Evolutionary conservation across 441 rosid species (phyloP), one percentile per base, ranked within the genome.

Genomic region (Gossypium schwendimanii): DNA sequence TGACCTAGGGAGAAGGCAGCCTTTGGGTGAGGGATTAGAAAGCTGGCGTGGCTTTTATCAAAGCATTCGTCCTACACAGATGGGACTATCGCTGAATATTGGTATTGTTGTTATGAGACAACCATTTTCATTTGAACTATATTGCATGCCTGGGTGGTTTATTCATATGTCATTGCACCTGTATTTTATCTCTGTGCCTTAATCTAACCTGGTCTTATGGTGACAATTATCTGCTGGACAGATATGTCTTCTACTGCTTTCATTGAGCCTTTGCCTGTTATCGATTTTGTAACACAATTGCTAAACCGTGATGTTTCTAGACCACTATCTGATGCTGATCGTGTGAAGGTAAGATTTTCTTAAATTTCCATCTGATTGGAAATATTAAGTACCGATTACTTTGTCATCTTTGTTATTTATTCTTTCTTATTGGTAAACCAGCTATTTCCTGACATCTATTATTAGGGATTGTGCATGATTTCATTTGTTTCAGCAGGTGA

Each of bases 41-140:
- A 90, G 98, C 73, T 94, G 98, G 97, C 92, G 97, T 71, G 98
- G 98, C 53, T 94, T 94, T 76, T 94, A 94, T 75, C 98, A 94
- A 73, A 94, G 98, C 75, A 92, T 94, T 74, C 97, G 98, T 33
- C 98, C 98, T 9, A 94, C 98, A 10, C 98, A 94, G 82, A 94
- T 87, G 95, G 97, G 98, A 3, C 79, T 94, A 11, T 94, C 98
- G 0, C 83, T 94, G 24, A 94, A 94, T 75, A 92, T 94, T 58
- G 98, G 98, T 92, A 78, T 2, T 3, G 65, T 12, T 14, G 26
- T 15, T 10, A 0, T 23, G 41, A 9, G 24, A 44, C 61, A 50
- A n/a, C 11, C 49, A 12, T 57, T 54, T 70, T 70, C 41, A 36
- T 49, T 67, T 58, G 9, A 23, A 67, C 36, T 15, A 50, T 33